Percentiles rank a stretch among this genome's conserved stretches.
Conservation (phyloP, 441 rosid species). For the Gossypium gossypioides region DNA sequence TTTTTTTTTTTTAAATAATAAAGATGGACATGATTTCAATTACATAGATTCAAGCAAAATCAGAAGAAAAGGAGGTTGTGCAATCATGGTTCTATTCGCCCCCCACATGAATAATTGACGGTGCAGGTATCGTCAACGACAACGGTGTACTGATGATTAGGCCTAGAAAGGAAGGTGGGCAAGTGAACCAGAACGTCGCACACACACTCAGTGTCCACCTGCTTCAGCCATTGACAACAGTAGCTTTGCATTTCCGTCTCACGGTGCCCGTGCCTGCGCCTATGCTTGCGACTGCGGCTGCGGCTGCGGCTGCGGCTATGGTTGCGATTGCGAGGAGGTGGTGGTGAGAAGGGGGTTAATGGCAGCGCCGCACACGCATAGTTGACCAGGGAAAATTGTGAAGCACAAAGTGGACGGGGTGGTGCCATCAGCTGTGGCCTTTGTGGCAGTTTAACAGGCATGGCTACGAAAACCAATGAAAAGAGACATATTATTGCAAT, state of each 20-base stretch:
- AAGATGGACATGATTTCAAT: not conserved
- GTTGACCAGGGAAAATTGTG: slow-evolving; percentile 6
- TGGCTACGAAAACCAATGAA: not conserved
- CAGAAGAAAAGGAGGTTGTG: not conserved
- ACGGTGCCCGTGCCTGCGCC: not conserved
- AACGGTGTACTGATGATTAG: slow-evolving; percentile 1
- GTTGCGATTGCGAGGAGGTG: not conserved
- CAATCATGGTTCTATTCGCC: slow-evolving; percentile 4
- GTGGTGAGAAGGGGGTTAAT: not conserved
- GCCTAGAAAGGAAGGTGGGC: slow-evolving; percentile 14
- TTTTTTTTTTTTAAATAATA: too few species aligned
- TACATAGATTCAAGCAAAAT: not conserved
- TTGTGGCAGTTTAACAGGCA: not conserved
- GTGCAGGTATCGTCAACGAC: not conserved
- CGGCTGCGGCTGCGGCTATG: not conserved
- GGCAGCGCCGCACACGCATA: slow-evolving; percentile 4
- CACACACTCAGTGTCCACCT: slow-evolving; percentile 10
- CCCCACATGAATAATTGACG: not conserved
- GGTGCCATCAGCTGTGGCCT: not conserved
- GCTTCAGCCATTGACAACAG: slow-evolving; percentile 12
- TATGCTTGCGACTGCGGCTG: not conserved
- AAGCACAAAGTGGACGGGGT: slow-evolving; percentile 2
- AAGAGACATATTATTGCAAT: not conserved
- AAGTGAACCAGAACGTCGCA: slow-evolving; percentile 11
- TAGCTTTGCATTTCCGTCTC: not conserved